A percentile compares a stretch with the other conserved stretches of the same genome.
Conservation (phyloP, 2,329 filamentous ascomycete species). For the Didymella pinodella region DNA sequence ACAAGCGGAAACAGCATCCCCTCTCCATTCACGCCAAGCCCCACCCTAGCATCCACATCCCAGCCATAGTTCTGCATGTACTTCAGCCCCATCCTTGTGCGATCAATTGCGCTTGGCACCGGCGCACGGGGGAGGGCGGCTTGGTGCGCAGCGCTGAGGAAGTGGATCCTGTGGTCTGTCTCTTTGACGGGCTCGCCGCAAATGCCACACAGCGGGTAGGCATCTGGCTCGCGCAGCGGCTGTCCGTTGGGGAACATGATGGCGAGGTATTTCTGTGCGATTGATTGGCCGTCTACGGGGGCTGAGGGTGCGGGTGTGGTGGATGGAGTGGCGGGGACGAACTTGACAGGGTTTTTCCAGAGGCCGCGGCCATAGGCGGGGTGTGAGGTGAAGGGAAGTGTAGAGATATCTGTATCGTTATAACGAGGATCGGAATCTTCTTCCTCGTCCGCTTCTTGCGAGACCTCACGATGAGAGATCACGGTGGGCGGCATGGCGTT, state of each 20-base stretch:
- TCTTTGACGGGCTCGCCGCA: conserved; percentile 49
- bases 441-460: conserved; percentile 13
- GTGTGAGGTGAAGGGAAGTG: conserved; percentile 65
- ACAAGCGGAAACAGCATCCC: conserved; percentile 82
- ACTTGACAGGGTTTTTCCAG: conserved; percentile 66
- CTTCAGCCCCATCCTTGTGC: conserved; percentile 72
- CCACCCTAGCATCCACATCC: conserved; percentile 75
- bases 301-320: conserved; percentile 28
- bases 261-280: conserved; percentile 70
- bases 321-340: conserved; percentile 60
- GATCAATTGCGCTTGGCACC: conserved; percentile 75
- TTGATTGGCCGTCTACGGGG: conserved; percentile 57
- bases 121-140: conserved; percentile 73
- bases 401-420: conserved; percentile 63
- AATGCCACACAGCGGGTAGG: conserved; percentile 42
- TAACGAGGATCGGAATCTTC: conserved; percentile 31
- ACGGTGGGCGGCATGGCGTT: conserved; percentile 9
- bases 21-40: conserved; percentile 72
- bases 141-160: conserved; percentile 71
- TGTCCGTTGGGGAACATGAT: conserved; percentile 65
- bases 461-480: conserved; percentile 10
- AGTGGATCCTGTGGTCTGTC: conserved; percentile 57
- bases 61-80: conserved; percentile 74
- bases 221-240: conserved; percentile 29
- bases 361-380: conserved; percentile 68